A percentile compares a stretch with the other conserved stretches of the same genome.
Conservation (phyloP, 345 rosid genomes). For the Salix viminalis region DNA sequence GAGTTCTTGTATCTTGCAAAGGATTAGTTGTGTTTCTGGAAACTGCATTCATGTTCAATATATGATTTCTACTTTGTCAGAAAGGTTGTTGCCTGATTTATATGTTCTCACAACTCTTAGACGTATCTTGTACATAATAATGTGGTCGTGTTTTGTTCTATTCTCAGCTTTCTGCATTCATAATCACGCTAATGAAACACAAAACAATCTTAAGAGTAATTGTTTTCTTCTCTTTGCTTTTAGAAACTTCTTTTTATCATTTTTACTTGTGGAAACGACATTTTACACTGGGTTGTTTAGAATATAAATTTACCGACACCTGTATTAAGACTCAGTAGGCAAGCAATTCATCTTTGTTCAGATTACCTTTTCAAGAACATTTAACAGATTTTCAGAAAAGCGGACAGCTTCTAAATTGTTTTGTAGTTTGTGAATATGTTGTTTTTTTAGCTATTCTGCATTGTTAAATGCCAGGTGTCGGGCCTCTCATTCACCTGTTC, state of each 20-base stretch:
- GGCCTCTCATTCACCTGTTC: background rate
- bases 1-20: background rate
- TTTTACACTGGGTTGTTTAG: background rate
- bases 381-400: background rate
- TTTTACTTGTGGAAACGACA: background rate
- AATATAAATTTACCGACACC: background rate
- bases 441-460: background rate
- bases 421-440: background rate
- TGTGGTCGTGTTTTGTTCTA: background rate
- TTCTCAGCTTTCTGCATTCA: background rate
- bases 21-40: background rate
- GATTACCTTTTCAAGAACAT: background rate
- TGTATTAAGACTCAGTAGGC: background rate
- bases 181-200: background rate
- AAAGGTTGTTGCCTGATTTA: background rate
- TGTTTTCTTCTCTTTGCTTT: background rate
- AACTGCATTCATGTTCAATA: background rate
- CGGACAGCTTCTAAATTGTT: background rate
- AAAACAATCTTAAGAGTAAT: background rate
- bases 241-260: background rate
- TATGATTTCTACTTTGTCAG: background rate
- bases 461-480: background rate
- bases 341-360: background rate
- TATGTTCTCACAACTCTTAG: background rate
- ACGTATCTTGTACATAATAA: background rate